phyloP scores from a whole-genome alignment of 306 rosid species.

The Pyrus pyrifolia region DNA sequence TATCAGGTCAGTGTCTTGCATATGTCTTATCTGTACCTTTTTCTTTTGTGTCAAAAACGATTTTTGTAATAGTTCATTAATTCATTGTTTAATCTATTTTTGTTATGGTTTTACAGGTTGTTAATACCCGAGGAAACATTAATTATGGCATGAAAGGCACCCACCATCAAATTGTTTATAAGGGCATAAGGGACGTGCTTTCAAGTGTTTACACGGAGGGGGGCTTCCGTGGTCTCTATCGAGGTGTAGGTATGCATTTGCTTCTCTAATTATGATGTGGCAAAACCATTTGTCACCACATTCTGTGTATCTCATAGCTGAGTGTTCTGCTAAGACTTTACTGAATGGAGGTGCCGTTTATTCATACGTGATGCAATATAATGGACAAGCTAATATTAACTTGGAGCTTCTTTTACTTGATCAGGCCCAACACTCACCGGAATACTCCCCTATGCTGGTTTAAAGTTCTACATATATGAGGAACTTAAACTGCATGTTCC shows the following conservation, averaged over 20 bases:
- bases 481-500: conserved; percentile 68
- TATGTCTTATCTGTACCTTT: neutral
- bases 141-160: conserved; percentile 34
- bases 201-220: conserved; percentile 62
- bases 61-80: neutral
- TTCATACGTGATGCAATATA: neutral
- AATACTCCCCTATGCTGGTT: conserved; percentile 93
- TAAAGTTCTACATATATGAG: conserved; percentile 85
- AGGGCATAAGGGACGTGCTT: conserved; percentile 72
- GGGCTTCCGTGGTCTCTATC: conserved; percentile 77
- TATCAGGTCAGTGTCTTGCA: conserved; percentile 55
- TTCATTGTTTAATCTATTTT: neutral
- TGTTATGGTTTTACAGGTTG: conserved; percentile 37
- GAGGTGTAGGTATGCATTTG: conserved; percentile 70
- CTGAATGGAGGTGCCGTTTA: neutral
- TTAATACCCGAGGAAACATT: conserved; percentile 38
- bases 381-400: neutral
- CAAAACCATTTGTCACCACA: neutral
- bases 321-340: neutral
- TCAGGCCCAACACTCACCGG: conserved; percentile 88
- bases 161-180: conserved; percentile 40
- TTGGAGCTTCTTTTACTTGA: conserved; percentile 10
- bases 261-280: neutral
- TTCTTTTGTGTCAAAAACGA: neutral
- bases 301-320: neutral